Conservation (phyloP, 1,284 basidiomycete genomes). For the Meripilus lineatus region DNA sequence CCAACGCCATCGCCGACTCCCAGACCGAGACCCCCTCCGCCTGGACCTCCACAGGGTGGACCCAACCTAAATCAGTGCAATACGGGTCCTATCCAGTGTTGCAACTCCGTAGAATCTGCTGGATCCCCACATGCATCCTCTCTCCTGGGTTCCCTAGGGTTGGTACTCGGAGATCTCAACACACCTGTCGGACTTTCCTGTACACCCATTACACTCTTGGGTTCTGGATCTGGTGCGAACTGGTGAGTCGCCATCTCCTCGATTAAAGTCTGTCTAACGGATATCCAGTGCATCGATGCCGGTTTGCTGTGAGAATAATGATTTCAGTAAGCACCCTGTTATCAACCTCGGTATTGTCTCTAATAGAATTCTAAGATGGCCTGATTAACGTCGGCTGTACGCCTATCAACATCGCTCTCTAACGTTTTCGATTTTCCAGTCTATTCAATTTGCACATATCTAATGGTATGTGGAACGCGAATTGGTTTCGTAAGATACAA, state of each 20-base stretch:
- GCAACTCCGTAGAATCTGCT: slow-evolving; percentile 22
- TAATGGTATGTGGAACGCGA: too few species aligned
- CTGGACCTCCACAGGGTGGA: background rate
- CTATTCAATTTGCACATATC: too few species aligned
- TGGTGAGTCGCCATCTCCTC: slow-evolving; percentile 13
- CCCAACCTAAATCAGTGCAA: slow-evolving; percentile 18
- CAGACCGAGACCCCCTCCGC: background rate
- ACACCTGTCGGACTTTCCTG: slow-evolving; percentile 23
- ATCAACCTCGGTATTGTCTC: background rate
- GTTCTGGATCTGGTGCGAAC: slow-evolving; percentile 11
- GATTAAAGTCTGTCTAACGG: background rate
- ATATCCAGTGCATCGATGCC: slow-evolving; percentile 11
- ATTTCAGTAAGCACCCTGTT: background rate
- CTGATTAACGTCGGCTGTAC: background rate
- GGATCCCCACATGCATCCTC: slow-evolving; percentile 3
- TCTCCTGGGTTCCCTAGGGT: slow-evolving; percentile 17
- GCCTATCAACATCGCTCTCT: background rate
- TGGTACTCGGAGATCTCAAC: slow-evolving; percentile 16
- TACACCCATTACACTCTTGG: slow-evolving; percentile 17
- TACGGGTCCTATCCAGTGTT: slow-evolving; percentile 27
- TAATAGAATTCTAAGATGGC: background rate
- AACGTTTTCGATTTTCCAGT: too few species aligned
- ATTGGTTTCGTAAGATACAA: too few species aligned
- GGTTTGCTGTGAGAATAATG: background rate
- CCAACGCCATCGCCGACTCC: background rate